phyloP scores from a whole-genome alignment of 2,329 filamentous ascomycete species.

The Pestalotiopsis sp. region DNA sequence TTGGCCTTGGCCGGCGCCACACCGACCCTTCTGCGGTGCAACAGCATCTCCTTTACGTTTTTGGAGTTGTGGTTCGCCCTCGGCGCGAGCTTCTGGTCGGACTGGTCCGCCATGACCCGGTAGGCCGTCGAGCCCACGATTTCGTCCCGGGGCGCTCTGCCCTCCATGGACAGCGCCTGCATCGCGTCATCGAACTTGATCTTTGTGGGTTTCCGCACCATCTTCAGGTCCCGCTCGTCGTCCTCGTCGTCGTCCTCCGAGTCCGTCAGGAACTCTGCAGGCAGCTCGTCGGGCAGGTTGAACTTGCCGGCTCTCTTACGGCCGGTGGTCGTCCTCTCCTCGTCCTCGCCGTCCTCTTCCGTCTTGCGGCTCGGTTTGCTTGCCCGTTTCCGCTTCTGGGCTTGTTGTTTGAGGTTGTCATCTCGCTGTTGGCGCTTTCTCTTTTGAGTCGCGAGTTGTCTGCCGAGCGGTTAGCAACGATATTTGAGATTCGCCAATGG shows the following conservation, averaged over 20 bases:
- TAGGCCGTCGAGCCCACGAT: constrained; percentile 57
- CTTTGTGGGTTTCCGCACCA: constrained; percentile 39
- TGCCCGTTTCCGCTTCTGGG: constrained; percentile 47
- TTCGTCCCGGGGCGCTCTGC: constrained; percentile 46
- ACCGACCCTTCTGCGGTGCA: constrained; percentile 45
- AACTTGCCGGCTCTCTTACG: constrained; percentile 35
- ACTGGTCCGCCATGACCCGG: constrained; percentile 46
- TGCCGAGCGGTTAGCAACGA: constrained; percentile 24
- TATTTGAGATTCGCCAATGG: too few species aligned
- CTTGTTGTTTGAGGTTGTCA: constrained; percentile 57
- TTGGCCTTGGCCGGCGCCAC: constrained; percentile 34
- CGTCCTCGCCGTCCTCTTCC: constrained; percentile 19
- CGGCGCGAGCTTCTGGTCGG: constrained; percentile 52
- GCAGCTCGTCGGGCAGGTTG: constrained; percentile 48
- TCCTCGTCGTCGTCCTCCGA: constrained; percentile 36
- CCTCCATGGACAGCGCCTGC: constrained; percentile 38
- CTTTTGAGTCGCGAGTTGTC: constrained; percentile 54
- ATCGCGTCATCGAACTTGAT: constrained; percentile 47
- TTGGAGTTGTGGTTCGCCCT: constrained; percentile 45
- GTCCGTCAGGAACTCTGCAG: constrained; percentile 55
- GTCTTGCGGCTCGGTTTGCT: constrained; percentile 17
- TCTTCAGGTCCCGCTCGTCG: constrained; percentile 22
- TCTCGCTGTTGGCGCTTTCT: constrained; percentile 59
- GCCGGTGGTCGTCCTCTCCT: constrained; percentile 22
- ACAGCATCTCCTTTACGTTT: constrained; percentile 45